Conservation (phyloP, 768 basidiomycete genomes). For the Baorangia bicolor region DNA sequence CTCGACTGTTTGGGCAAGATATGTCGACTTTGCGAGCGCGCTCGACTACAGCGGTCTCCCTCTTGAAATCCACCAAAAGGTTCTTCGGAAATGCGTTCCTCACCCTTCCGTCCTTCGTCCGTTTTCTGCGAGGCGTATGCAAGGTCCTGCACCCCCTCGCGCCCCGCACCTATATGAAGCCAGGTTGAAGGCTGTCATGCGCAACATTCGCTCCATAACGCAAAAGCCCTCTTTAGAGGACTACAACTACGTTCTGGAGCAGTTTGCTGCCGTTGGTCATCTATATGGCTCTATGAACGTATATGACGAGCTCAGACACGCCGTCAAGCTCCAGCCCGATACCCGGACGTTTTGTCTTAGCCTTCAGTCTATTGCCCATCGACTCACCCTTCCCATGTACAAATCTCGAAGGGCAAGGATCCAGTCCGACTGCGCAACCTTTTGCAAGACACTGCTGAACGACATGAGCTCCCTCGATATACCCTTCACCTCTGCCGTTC, state of each 20-base stretch:
- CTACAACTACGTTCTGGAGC: conserved; percentile 71
- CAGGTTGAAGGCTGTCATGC: conserved; percentile 65
- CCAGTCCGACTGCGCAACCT: conserved; percentile 42
- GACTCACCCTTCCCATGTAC: conserved; percentile 58
- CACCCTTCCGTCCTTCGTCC: conserved; percentile 45
- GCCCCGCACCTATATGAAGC: conserved; percentile 58
- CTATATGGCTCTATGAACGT: conserved; percentile 57
- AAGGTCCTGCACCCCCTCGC: conserved; percentile 35
- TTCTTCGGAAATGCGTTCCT: conserved; percentile 65
- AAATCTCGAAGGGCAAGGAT: conserved; percentile 36
- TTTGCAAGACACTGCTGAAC: conserved; percentile 50
- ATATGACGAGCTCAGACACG: conserved; percentile 53
- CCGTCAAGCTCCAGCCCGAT: conserved; percentile 44
- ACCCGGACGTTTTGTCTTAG: conserved; percentile 59
- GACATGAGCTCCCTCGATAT: conserved; percentile 55
- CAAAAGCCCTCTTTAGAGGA: conserved; percentile 53
- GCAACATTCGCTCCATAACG: conserved; percentile 58
- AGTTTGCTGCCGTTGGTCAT: conserved; percentile 78
- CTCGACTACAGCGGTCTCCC: conserved; percentile 53
- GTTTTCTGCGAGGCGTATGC: conserved; percentile 42
- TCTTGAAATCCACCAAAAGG: conserved; percentile 63
- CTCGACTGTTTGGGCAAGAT: conserved; percentile 62
- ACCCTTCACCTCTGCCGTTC: conserved; percentile 54
- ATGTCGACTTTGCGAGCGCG: conserved; percentile 53
- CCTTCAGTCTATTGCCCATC: conserved; percentile 69